Conservation (phyloP, 2,329 filamentous ascomycete species). For the Dactylonectria estremocensis region DNA sequence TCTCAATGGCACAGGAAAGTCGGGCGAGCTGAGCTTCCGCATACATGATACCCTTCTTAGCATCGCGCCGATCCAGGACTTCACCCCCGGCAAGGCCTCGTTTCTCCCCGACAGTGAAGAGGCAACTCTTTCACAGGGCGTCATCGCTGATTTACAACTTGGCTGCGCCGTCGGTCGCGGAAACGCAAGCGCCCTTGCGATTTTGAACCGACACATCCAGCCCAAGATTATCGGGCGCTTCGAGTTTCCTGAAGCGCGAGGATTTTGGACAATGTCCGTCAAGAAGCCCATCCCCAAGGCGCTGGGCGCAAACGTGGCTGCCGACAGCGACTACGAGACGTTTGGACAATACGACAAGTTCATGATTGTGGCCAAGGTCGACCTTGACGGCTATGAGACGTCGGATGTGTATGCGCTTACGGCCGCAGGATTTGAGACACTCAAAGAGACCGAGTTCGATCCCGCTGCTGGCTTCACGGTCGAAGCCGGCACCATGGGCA, state of each 20-base stretch:
- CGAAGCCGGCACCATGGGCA: slow-evolving; percentile 87
- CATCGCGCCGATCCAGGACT: slow-evolving; percentile 83
- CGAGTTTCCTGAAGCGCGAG: slow-evolving; percentile 80
- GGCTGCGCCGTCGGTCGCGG: slow-evolving; percentile 75
- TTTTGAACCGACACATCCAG: slow-evolving; percentile 84
- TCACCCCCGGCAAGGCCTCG: slow-evolving; percentile 76
- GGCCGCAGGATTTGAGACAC: slow-evolving; percentile 80
- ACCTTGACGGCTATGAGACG: slow-evolving; percentile 78
- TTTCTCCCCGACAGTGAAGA: slow-evolving; percentile 62
- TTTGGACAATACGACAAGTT: slow-evolving; percentile 81
- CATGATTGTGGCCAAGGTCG: slow-evolving; percentile 85
- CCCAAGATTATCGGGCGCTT: slow-evolving; percentile 80
- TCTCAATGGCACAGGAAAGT: slow-evolving; percentile 60
- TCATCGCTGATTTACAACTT: slow-evolving; percentile 71
- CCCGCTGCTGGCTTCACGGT: slow-evolving; percentile 89
- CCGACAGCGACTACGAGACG: slow-evolving; percentile 69
- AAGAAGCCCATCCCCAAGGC: slow-evolving; percentile 77
- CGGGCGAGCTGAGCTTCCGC: slow-evolving; percentile 79
- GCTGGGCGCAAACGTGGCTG: slow-evolving; percentile 64
- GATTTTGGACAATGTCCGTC: slow-evolving; percentile 85
- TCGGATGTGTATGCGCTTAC: slow-evolving; percentile 85
- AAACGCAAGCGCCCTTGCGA: slow-evolving; percentile 78
- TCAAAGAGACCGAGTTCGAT: slow-evolving; percentile 91
- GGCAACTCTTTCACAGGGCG: slow-evolving; percentile 59
- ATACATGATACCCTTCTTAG: slow-evolving; percentile 84